Evolutionary conservation across 805 yeast species (phyloP).

Genomic region (Hanseniaspora lachancei): DNA sequence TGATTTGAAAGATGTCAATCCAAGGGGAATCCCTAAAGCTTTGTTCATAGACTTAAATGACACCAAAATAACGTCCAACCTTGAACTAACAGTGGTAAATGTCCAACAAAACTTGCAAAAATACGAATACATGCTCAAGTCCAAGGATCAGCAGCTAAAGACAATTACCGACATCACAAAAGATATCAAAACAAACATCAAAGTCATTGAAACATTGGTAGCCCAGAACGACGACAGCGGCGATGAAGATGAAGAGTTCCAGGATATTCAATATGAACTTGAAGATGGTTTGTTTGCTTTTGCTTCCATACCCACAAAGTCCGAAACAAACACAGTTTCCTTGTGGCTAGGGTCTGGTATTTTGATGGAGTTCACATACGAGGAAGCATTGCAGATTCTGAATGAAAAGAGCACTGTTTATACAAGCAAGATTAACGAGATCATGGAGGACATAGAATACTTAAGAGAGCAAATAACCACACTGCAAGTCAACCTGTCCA

Average conservation of each 20-base stretch:
- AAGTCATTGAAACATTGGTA: slow-evolving; percentile 42
- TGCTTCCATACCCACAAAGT: slow-evolving; percentile 54
- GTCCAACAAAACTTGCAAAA: slow-evolving; percentile 48
- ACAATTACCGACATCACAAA: slow-evolving; percentile 52
- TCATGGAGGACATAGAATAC: slow-evolving; percentile 78
- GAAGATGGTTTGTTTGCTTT: slow-evolving; percentile 85
- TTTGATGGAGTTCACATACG: slow-evolving; percentile 86
- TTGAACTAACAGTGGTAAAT: slow-evolving; percentile 42
- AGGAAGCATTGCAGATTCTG: slow-evolving; percentile 69
- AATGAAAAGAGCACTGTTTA: slow-evolving; percentile 51
- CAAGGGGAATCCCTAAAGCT: slow-evolving; percentile 94
- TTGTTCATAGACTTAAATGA: slow-evolving; percentile 81
- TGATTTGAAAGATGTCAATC: slow-evolving; percentile 54
- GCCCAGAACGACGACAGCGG: slow-evolving; percentile 26
- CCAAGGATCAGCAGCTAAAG: slow-evolving; percentile 21
- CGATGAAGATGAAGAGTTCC: slow-evolving; percentile 28
- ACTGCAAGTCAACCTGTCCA: slow-evolving; percentile 93
- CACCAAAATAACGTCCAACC: slow-evolving; percentile 51
- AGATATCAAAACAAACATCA: slow-evolving; percentile 78
- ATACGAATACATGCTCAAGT: slow-evolving; percentile 70
- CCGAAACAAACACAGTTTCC: slow-evolving; percentile 41
- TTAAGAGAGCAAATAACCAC: slow-evolving; percentile 88
- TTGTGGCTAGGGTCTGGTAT: slow-evolving; percentile 98
- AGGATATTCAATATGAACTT: slow-evolving; percentile 74
- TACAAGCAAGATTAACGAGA: slow-evolving; percentile 40